Percentiles rank a stretch among this genome's conserved stretches.
Evolutionary conservation across 2,329 filamentous ascomycete species (phyloP).

Genomic region (Aspergillus pseudotamarii): DNA sequence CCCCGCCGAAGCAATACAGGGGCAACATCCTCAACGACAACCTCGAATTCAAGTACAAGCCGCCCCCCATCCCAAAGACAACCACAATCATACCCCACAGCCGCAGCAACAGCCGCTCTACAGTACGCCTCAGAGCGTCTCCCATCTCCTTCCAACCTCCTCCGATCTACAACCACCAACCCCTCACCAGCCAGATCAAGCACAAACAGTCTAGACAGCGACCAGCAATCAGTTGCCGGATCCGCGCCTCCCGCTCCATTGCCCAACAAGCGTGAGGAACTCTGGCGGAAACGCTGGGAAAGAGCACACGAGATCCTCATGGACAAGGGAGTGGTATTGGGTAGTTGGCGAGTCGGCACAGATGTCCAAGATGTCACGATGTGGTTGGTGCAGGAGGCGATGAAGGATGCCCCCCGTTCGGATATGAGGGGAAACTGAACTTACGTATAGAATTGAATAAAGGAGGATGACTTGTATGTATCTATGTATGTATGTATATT

Average conservation of each 20-base stretch:
- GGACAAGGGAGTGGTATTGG: constrained; percentile 45
- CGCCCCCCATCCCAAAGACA: constrained; percentile 23
- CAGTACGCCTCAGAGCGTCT: constrained; percentile 36
- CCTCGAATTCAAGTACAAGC: constrained; percentile 16
- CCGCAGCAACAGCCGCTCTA: constrained; percentile 24
- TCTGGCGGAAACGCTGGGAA: constrained; percentile 53
- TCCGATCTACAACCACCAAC: constrained; percentile 28
- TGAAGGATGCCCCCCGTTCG: constrained; percentile 26
- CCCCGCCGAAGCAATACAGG: constrained; percentile 35
- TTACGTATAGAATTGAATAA: background rate
- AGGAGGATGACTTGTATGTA: background rate
- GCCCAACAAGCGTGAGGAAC: constrained; percentile 51
- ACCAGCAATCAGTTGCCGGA: constrained; percentile 16
- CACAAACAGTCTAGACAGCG: constrained; percentile 19
- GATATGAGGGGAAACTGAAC: background rate
- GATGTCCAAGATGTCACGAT: constrained; percentile 50
- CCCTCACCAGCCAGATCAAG: constrained; percentile 22
- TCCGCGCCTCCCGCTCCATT: constrained; percentile 28
- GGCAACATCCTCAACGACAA: constrained; percentile 22
- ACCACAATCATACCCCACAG: constrained; percentile 26
- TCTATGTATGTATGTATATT: background rate
- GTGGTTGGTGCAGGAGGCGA: constrained; percentile 45
- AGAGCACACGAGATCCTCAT: constrained; percentile 47
- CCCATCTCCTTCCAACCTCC: constrained; percentile 19
- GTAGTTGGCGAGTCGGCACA: constrained; percentile 49